Base-by-base conservation (phyloP, 257 asterid species). In the Gentiana straminea region DNA sequence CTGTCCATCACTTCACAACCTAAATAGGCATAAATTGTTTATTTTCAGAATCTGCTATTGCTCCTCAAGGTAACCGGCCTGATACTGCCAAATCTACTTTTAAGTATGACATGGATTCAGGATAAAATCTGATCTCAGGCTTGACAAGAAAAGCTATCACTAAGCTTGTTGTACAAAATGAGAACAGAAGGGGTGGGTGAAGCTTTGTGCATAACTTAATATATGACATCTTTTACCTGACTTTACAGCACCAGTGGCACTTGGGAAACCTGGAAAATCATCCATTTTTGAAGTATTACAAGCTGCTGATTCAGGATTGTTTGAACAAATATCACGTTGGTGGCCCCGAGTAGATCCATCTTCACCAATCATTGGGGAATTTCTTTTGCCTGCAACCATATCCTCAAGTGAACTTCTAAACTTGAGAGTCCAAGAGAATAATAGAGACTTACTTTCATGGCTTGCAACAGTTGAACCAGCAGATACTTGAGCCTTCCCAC, bases 1-100 rank as follows among this genome's bases (percentile, higher is more conserved):
- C 79, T 70, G 71, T 88, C 91, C 85, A 92, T 76, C 64, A 74
- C 85, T 64, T 78, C 85, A 62, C 94, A 83, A 66, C 95, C 98
- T 91, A 81, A 67, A 66, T 56, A 60, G 7, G 10, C 7, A 41
- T 41, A 4, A 5, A 5, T 41, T 41, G 46, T 41, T 41, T 10
- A 41, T 41, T 41, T 41, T 41, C 45, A 41, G 46, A 7, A 5
- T 41, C 9, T 41, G 9, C 46, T 2, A 4, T 10, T 41, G 46
- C 46, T 41, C 46, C 46, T 41, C 9, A 10, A 41, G 10, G 46
- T 10, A 41, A 41, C 9, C 46, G 2, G 46, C 46, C 24, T 24
- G 24, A 24, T 24, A 24, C 24, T 24, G 24, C 24, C 24, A 24
- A 24, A 24, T 24, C 24, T 24, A 24, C 24, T 24, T 24, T 24